Base-by-base conservation (phyloP, 345 rosid species). In the Eucalyptus curtisii region DNA sequence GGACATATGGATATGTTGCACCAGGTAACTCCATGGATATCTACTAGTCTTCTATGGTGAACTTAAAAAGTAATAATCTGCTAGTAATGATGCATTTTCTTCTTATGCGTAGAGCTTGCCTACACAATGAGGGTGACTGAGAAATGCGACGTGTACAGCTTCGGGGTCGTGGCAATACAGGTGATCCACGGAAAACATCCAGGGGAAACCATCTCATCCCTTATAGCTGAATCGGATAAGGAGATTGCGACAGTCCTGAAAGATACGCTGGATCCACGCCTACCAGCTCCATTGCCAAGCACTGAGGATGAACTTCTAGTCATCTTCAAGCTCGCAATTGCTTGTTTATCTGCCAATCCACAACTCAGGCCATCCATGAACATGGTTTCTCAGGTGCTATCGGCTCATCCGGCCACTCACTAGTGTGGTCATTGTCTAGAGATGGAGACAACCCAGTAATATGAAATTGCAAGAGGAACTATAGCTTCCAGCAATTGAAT, bases 261-360 rank as follows among this genome's bases (percentile, higher is more conserved):
- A 42, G 88, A 88, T 84, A 47, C 87, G 50, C 53, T 91, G 53
- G 93, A 91, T 81, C 86, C 87, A 49, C 91, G 92, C 57, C 89
- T 91, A 59, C 87, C 90, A 8, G 80, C 87, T 30, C 92, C 93
- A 31, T 55, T 76, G 40, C 89, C 90, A 55, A 88, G 89, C 64
- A 86, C 50, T 87, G 50, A 91, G 80, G 88, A 55, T 12, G 55
- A 92, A 81, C 61, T 92, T 20, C 31, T 15, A 42, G n/a, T 27
- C 68, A 86, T 91, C 50, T 10, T 92, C 16, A 90, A 90, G 49
- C 15, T 93, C 5, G 92, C 92, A 13, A 48, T 80, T 25, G 15
- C 89, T n/a, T 94, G 95, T 89, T 82, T 92, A 19, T 24, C 71
- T 17, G 44, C 20, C 37, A 93, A 91, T 86, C 95, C 94, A n/a